Percentiles rank a stretch among this genome's conserved stretches.
Evolutionary conservation across 148 eudicot genomes (phyloP).

Genomic region (Cornus florida): DNA sequence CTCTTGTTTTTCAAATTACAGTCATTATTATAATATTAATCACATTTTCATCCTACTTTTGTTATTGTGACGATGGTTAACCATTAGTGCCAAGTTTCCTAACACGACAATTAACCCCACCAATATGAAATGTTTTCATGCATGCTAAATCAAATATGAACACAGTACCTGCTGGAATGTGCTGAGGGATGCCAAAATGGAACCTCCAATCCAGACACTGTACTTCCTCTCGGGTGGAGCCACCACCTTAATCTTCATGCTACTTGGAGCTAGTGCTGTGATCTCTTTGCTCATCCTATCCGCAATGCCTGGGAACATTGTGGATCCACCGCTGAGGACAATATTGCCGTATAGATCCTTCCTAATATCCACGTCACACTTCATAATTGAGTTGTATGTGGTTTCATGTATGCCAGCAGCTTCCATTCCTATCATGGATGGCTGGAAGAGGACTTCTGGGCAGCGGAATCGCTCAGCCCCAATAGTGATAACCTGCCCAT

Average conservation of each 20-base stretch:
- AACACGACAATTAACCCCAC: neutral
- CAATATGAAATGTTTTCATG: neutral
- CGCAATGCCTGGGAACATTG: constrained; percentile 81
- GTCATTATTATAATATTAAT: neutral
- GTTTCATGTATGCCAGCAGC: constrained; percentile 81
- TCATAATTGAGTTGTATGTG: constrained; percentile 80
- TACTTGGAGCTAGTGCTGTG: constrained; percentile 77
- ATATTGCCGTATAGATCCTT: constrained; percentile 78
- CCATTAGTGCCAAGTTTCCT: neutral
- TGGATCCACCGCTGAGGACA: constrained; percentile 79
- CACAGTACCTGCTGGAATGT: constrained; percentile 74
- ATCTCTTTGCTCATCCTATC: constrained; percentile 87
- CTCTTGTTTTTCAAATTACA: neutral
- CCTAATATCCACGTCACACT: constrained; percentile 83
- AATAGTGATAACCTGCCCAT: constrained; percentile 82
- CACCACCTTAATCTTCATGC: constrained; percentile 86
- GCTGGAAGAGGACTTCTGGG: constrained; percentile 83
- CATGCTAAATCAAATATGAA: neutral
- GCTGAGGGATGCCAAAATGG: constrained; percentile 83
- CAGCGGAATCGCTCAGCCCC: constrained; percentile 82
- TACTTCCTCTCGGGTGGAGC: constrained; percentile 87
- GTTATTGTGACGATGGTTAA: neutral
- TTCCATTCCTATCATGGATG: constrained; percentile 75
- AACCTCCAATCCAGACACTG: constrained; percentile 90
- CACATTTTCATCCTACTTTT: neutral